A percentile compares a stretch with the other conserved stretches of the same genome.
Evolutionary conservation across 2,329 filamentous ascomycete species (phyloP).

Genomic region (Aureobasidium sp.): DNA sequence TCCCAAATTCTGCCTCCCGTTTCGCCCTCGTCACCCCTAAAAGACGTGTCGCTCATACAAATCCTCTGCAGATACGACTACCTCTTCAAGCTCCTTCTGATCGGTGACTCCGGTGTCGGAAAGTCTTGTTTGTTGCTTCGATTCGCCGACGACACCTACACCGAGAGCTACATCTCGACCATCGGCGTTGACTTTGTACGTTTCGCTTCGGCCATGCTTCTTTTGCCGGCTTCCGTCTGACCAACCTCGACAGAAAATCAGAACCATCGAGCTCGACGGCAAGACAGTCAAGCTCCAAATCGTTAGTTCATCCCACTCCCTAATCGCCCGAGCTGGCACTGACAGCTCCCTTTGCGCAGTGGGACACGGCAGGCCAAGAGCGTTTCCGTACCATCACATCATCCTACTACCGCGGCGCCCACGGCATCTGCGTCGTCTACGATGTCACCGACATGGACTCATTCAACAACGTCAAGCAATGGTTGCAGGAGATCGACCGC

Average conservation of each 20-base stretch:
- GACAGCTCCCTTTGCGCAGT: constrained; percentile 51
- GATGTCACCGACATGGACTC: constrained; percentile 99
- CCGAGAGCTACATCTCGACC: constrained; percentile 98
- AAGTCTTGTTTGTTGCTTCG: constrained; percentile 97
- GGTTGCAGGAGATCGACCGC: constrained; percentile 98
- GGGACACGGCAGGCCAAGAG: constrained; percentile 98
- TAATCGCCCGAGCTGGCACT: constrained; percentile 4
- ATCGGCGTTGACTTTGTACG: constrained; percentile 98
- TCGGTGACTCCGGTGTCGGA: constrained; percentile 99
- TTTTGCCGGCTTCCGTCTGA: constrained; percentile 26
- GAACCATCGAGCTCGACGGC: constrained; percentile 97
- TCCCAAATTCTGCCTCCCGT: too few species aligned
- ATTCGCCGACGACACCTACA: constrained; percentile 99
- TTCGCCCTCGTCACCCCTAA: too few species aligned
- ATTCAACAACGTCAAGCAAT: constrained; percentile 99
- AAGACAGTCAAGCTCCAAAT: constrained; percentile 99
- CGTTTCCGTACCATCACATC: constrained; percentile 99
- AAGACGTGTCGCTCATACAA: constrained; percentile 6
- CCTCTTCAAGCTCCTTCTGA: constrained; percentile 99
- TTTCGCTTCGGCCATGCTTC: constrained; percentile 23
- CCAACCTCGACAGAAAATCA: constrained; percentile 72
- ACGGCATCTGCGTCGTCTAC: constrained; percentile 99
- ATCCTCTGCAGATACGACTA: constrained; percentile 82
- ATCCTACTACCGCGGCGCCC: constrained; percentile 97
- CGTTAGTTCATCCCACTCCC: constrained; percentile 50